A percentile compares a stretch with the other conserved stretches of the same genome.
Conservation (phyloP, 129 eudicot species). For the Sambucus nigra region DNA sequence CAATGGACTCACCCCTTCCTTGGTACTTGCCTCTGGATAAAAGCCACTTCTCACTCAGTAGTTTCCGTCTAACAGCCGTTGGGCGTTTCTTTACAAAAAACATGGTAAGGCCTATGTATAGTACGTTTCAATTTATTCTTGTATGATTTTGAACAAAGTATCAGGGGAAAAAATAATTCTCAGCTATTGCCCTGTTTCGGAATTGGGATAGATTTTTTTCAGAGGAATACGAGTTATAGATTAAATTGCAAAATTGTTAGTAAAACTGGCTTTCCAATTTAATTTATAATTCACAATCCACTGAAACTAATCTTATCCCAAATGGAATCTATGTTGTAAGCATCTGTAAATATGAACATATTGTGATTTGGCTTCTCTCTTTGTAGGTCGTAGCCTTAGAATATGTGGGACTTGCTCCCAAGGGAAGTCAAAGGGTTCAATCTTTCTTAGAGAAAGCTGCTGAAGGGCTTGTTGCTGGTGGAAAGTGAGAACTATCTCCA, state of each 20-base stretch:
- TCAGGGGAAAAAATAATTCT: background rate
- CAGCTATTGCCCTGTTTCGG: too few species aligned
- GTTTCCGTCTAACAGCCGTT: conserved; percentile 69
- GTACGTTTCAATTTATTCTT: background rate
- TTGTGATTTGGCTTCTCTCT: background rate
- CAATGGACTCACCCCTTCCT: conserved; percentile 58
- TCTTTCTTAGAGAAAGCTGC: conserved; percentile 93
- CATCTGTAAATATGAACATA: too few species aligned
- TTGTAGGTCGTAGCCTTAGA: conserved; percentile 67
- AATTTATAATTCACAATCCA: too few species aligned
- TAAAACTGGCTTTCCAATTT: too few species aligned
- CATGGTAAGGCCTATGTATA: conserved; percentile 40
- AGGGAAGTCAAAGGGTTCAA: conserved; percentile 93
- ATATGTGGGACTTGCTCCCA: conserved; percentile 70
- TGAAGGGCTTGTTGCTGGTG: conserved; percentile 94
- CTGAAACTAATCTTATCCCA: too few species aligned
- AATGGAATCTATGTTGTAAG: too few species aligned
- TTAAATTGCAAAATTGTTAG: too few species aligned
- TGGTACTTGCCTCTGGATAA: conserved; percentile 82
- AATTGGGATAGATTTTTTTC: too few species aligned
- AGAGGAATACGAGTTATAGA: too few species aligned
- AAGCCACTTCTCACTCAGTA: conserved; percentile 60
- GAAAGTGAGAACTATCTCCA: conserved; percentile 48
- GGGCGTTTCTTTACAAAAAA: conserved; percentile 84
- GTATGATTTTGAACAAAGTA: background rate